A percentile compares a stretch with the other conserved stretches of the same genome.
Conservation (phyloP, 495 filamentous ascomycete genomes). For the Aspergillus diversus region DNA sequence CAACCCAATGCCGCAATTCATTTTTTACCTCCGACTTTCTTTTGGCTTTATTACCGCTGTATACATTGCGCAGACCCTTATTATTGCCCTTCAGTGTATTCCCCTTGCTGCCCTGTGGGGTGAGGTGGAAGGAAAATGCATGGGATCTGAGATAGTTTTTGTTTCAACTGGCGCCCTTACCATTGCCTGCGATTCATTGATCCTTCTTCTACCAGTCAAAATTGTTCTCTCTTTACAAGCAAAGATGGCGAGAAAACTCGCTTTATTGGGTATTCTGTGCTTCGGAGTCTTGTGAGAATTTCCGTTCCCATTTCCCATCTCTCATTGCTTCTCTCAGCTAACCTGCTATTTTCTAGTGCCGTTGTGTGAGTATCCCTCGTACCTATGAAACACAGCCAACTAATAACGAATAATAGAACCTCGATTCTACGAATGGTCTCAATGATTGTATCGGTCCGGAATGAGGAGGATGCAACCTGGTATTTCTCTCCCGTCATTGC, state of each 20-base stretch:
- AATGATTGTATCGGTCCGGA: slow-evolving; percentile 21
- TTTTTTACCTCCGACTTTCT: slow-evolving; percentile 16
- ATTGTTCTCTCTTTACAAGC: slow-evolving; percentile 21
- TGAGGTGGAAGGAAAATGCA: slow-evolving; percentile 16
- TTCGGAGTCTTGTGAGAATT: slow-evolving; percentile 25
- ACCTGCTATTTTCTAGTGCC: slow-evolving; percentile 3
- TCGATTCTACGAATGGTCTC: slow-evolving; percentile 26
- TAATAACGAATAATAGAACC: slow-evolving; percentile 15
- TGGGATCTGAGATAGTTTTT: slow-evolving; percentile 20
- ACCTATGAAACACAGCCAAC: background rate
- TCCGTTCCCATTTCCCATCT: too few relatives aligned
- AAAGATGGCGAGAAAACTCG: slow-evolving; percentile 18
- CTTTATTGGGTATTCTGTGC: slow-evolving; percentile 18
- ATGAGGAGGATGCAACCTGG: slow-evolving; percentile 25
- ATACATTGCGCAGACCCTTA: slow-evolving; percentile 23
- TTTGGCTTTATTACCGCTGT: slow-evolving; percentile 23
- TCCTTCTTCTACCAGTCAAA: slow-evolving; percentile 22
- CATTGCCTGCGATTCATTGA: slow-evolving; percentile 23
- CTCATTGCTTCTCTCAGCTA: too few relatives aligned
- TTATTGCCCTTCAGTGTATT: slow-evolving; percentile 26
- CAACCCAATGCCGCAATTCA: slow-evolving; percentile 29
- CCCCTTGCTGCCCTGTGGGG: slow-evolving; percentile 25
- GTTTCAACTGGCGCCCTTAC: slow-evolving; percentile 23
- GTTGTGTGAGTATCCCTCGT: slow-evolving; percentile 11
- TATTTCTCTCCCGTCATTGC: slow-evolving; percentile 29